Evolutionary conservation across 495 filamentous ascomycete genomes (phyloP).

Genomic region (Xylaria curta): DNA sequence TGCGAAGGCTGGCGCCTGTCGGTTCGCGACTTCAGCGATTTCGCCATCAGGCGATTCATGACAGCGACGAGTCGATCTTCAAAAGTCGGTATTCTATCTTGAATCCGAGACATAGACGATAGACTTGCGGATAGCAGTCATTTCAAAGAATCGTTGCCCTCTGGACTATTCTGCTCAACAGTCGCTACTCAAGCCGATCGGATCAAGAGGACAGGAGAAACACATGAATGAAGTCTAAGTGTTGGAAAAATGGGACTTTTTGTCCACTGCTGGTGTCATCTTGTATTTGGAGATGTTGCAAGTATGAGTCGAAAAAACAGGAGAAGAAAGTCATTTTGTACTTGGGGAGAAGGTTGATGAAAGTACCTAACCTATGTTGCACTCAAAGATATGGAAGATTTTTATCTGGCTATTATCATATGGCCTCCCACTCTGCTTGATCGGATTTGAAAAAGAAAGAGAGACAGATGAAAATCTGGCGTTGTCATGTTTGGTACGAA

Average conservation of each 20-base stretch:
- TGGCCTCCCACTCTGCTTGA: background rate
- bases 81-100: conserved; percentile 3
- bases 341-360: background rate
- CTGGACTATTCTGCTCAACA: background rate
- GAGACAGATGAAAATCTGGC: background rate
- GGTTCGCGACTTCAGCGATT: background rate
- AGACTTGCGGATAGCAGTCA: background rate
- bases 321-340: background rate
- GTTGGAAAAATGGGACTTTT: background rate
- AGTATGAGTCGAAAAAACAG: background rate
- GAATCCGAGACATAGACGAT: background rate
- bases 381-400: background rate
- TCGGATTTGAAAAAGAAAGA: background rate
- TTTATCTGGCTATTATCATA: background rate
- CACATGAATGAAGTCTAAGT: background rate
- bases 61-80: conserved; percentile 1
- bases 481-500: background rate
- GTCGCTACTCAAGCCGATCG: background rate
- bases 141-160: background rate
- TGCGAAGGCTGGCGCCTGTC: background rate
- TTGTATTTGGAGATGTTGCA: background rate
- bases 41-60: background rate
- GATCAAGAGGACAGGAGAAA: background rate
- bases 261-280: background rate
- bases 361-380: background rate